Base-by-base conservation (phyloP, 768 basidiomycete species). In the Epithele typhae region DNA sequence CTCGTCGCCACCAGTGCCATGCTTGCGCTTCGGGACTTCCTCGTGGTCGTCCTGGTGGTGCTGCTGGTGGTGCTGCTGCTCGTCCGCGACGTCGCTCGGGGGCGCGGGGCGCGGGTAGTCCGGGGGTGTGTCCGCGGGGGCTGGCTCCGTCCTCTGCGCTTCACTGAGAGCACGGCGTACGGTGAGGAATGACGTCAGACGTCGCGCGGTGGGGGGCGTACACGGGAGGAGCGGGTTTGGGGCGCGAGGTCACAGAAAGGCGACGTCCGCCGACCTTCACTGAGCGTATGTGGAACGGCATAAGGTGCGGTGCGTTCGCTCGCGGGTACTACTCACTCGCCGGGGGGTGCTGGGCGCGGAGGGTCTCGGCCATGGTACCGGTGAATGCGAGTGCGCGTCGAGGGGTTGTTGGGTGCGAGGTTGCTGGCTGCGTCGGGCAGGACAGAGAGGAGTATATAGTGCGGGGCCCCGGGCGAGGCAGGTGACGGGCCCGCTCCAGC, bases 231-330 rank as follows among this genome's bases (percentile, higher is more conserved):
- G 33, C 34, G 4, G 50, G 50, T 41, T 43, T 52, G 27, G 53
- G 56, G 21, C 51, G 42, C 9, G 56, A 47, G 41, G 22, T 49
- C 1, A 54, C 35, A 1, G 56, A 57, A 6, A 57, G 51, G 27
- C 56, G 45, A 11, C 56, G 56, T 15, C 56, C 56, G 36, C 56
- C 56, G 39, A 57, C 56, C 32, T 54, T 57, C 39, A 57, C 56
- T 57, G 43, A 23, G 37, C 12, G 17, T 4, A 17, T 10, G 35
- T n/a, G 22, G 17, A 8, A 42, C 17, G 14, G 18, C 9, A 17
- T 5, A 1, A 6, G 11, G 12, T 23, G 33, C n/a, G 9, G 4
- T 5, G 14, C 10, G 25, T 22, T 25, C 32, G 27, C 12, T 30
- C 7, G 8, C 25, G 41, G 6, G 7, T 8, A 12, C 3, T 10